Conservation (phyloP, 495 filamentous ascomycete genomes). For the Tuber magnatum region DNA sequence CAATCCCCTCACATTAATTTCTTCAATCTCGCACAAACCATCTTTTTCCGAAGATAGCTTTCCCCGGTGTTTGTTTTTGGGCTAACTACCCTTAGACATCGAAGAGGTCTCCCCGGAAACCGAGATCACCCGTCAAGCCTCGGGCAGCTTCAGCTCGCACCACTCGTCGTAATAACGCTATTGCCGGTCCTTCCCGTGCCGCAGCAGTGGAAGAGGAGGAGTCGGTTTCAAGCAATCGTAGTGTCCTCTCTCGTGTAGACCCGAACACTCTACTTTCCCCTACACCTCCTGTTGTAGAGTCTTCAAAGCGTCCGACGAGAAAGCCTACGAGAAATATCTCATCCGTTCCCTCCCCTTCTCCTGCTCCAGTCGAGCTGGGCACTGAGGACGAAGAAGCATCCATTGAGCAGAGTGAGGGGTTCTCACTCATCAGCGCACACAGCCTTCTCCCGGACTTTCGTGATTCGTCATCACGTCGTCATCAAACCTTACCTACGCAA, state of each 20-base stretch:
- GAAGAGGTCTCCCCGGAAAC: not conserved
- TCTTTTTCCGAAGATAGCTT: not conserved
- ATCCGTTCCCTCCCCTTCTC: not conserved
- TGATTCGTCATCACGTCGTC: slow-evolving; percentile 16
- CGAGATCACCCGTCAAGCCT: not conserved
- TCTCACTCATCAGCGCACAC: slow-evolving; percentile 26
- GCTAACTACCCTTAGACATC: not conserved
- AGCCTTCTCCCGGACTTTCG: slow-evolving; percentile 23
- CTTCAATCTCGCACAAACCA: not conserved
- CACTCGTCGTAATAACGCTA: not conserved
- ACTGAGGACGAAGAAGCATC: slow-evolving; percentile 1
- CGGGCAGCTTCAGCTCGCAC: not conserved
- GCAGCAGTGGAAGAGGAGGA: slow-evolving; percentile 7
- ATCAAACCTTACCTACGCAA: slow-evolving; percentile 4
- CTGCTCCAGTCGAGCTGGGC: not conserved
- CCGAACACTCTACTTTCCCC: slow-evolving; percentile 16
- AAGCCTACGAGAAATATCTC: not conserved
- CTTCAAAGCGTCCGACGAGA: not conserved
- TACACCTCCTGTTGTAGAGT: not conserved
- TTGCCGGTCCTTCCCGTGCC: not conserved
- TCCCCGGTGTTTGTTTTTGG: not conserved
- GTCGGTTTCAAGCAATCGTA: slow-evolving; percentile 2
- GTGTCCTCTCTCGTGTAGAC: slow-evolving; percentile 13
- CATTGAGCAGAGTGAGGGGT: slow-evolving; percentile 24
- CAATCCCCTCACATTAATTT: not conserved